Conservation (phyloP, 768 basidiomycete species). For the Agrocybe pediades region DNA sequence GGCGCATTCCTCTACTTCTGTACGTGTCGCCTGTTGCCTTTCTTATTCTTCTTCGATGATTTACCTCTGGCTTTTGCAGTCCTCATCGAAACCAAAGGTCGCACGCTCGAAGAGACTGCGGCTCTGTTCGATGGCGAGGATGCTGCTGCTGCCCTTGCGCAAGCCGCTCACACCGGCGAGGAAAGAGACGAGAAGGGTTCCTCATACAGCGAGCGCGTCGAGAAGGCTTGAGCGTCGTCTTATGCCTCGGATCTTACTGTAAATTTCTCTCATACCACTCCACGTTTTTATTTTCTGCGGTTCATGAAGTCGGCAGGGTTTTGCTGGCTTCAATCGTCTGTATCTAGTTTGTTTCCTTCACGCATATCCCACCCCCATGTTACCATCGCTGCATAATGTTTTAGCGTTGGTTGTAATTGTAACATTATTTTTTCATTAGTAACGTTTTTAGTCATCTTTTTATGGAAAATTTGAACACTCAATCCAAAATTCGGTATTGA, state of each 20-base stretch:
- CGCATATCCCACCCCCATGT: not conserved
- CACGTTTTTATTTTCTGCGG: too few species aligned
- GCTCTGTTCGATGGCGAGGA: slow-evolving; percentile 76
- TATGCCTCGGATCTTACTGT: not conserved
- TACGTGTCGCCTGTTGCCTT: slow-evolving; percentile 17
- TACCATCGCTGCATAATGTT: not conserved
- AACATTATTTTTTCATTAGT: not conserved
- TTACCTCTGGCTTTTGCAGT: slow-evolving; percentile 25
- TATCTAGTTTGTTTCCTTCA: not conserved
- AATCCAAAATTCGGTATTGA: too few species aligned
- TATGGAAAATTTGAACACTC: too few species aligned
- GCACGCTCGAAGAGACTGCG: slow-evolving; percentile 81
- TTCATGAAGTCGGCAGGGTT: too few species aligned
- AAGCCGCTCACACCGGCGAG: slow-evolving; percentile 19
- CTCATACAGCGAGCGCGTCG: slow-evolving; percentile 28
- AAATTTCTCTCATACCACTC: too few species aligned
- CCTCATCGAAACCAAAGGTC: slow-evolving; percentile 71
- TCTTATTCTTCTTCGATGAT: slow-evolving; percentile 1
- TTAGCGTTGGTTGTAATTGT: not conserved
- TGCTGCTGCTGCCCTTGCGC: slow-evolving; percentile 40
- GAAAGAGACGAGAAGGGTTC: slow-evolving; percentile 36
- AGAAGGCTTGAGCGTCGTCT: slow-evolving; percentile 19
- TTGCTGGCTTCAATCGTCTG: not conserved
- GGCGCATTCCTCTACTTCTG: slow-evolving; percentile 65
- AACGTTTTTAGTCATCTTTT: too few species aligned